Evolutionary conservation across 2,329 filamentous ascomycete genomes (phyloP), one percentile per base, ranked within the genome.

Genomic region (Colletotrichum orchidophilum): DNA sequence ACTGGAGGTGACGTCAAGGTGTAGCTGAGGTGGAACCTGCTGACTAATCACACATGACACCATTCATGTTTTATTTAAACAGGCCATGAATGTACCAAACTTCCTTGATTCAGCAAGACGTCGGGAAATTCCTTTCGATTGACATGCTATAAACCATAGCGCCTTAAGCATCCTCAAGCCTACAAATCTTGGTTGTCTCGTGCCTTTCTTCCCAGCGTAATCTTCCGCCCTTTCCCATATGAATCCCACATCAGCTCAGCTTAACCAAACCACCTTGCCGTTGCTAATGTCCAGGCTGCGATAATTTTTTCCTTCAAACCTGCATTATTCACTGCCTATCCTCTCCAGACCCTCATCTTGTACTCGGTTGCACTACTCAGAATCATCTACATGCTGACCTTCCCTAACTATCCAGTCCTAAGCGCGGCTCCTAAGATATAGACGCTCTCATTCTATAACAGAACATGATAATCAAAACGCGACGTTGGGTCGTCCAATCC

Each of bases 331-430:
- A 54, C 5, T 4, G 35, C 64, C 57, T 49, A 62, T 49, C 57
- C 24, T n/a, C 64, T 8, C n/a, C 49, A 66, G 1, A 66, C 57
- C 7, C 64, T 57, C 26, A 54, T 66, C 49, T 61, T 61, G 12
- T 33, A 61, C 11, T 46, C 33, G 9, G 39, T 65, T 15, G 1
- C 63, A 24, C 27, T 58, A 29, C 52, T 65, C 6, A n/a, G 63
- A 27, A 39, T 58, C 27, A 64, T 50, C 3, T 46, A 26, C 3
- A 6, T 13, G 11, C 31, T 31, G 26, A 24, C 15, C 42, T 31
- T 59, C 42, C 24, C 42, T 39, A 66, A 53, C 3, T 66, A 60
- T 21, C 59, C 54, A 9, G 42, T 60, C 55, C 63, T 53, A 27
- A 66, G 60, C 2, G 8, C 55, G 3, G 55, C 42, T 13, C 55